Evolutionary conservation across 345 rosid species (phyloP).

Genomic region (Salix udensis): DNA sequence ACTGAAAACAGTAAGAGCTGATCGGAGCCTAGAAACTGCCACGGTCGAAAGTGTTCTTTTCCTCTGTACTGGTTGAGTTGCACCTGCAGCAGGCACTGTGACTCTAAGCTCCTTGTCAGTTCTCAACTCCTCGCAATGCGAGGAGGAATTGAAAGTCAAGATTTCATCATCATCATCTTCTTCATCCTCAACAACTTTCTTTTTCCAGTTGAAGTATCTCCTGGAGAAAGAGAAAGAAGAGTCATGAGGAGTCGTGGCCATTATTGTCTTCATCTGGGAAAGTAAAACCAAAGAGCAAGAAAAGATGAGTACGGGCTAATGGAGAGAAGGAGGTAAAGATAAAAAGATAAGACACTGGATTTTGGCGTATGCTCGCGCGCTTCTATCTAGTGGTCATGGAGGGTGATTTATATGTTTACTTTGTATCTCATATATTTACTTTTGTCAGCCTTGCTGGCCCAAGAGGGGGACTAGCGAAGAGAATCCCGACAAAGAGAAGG

Average conservation of each 20-base stretch:
- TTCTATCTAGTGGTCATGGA: slow-evolving; percentile 4
- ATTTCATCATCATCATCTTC: slow-evolving; percentile 44
- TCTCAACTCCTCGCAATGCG: slow-evolving; percentile 24
- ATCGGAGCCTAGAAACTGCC: slow-evolving; percentile 54
- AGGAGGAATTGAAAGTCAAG: slow-evolving; percentile 36
- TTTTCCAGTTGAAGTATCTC: slow-evolving; percentile 78
- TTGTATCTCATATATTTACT: background rate
- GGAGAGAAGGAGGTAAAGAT: slow-evolving; percentile 7
- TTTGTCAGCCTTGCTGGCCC: slow-evolving; percentile 30
- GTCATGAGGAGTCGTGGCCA: slow-evolving; percentile 62
- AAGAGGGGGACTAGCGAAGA: slow-evolving; percentile 17
- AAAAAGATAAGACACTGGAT: background rate
- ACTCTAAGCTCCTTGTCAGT: slow-evolving; percentile 24
- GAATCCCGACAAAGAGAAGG: slow-evolving; percentile 50
- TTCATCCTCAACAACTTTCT: slow-evolving; percentile 56
- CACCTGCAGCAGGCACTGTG: slow-evolving; percentile 21
- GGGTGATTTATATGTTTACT: slow-evolving; percentile 18
- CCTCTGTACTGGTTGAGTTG: slow-evolving; percentile 14
- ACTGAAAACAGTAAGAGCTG: slow-evolving; percentile 46
- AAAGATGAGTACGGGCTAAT: background rate
- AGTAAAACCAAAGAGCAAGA: background rate
- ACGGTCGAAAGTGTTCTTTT: slow-evolving; percentile 30
- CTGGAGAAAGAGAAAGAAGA: slow-evolving; percentile 88
- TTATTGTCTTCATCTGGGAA: slow-evolving; percentile 63
- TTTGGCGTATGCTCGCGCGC: background rate